Evolutionary conservation across 2,329 filamentous ascomycete species (phyloP).

Genomic region (Botrytis elliptica): DNA sequence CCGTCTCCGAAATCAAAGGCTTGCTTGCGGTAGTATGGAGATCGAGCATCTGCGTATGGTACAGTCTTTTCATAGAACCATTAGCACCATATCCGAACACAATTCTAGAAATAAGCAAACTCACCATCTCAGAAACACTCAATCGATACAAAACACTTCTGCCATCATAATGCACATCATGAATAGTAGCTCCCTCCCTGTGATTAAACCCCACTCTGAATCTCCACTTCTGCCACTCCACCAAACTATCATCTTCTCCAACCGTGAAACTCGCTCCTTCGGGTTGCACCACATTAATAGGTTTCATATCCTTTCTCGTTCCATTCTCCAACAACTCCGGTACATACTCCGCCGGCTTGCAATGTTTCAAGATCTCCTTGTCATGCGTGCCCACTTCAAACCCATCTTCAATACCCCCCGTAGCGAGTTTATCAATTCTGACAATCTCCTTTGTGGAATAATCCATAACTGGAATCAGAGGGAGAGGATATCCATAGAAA

Average conservation of each 20-base stretch:
- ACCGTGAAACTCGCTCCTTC: conserved; percentile 61
- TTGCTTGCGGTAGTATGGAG: conserved; percentile 63
- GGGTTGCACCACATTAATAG: conserved; percentile 60
- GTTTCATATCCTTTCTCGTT: conserved; percentile 52
- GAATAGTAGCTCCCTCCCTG: conserved; percentile 59
- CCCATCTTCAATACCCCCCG: conserved; percentile 41
- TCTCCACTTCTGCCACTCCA: conserved; percentile 57
- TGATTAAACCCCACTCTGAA: conserved; percentile 63
- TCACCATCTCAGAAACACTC: conserved; percentile 57
- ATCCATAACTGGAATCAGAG: conserved; percentile 50
- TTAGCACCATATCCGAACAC: not conserved
- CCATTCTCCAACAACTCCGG: conserved; percentile 44
- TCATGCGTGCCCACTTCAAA: conserved; percentile 45
- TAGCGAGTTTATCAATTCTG: conserved; percentile 48
- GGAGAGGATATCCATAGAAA: conserved; percentile 52
- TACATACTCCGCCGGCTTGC: conserved; percentile 40
- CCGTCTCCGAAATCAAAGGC: conserved; percentile 69
- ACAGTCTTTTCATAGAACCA: not conserved
- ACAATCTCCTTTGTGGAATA: conserved; percentile 47
- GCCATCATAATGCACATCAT: conserved; percentile 60
- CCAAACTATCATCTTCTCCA: conserved; percentile 41
- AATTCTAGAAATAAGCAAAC: not conserved
- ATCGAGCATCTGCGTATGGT: conserved; percentile 49
- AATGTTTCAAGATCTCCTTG: conserved; percentile 46
- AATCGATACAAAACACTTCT: conserved; percentile 58